These are phyloP conservation scores for Athelia sp. DNA, from an alignment of 1,284 basidiomycete genomes.

Conservation along the genomic window DNA sequence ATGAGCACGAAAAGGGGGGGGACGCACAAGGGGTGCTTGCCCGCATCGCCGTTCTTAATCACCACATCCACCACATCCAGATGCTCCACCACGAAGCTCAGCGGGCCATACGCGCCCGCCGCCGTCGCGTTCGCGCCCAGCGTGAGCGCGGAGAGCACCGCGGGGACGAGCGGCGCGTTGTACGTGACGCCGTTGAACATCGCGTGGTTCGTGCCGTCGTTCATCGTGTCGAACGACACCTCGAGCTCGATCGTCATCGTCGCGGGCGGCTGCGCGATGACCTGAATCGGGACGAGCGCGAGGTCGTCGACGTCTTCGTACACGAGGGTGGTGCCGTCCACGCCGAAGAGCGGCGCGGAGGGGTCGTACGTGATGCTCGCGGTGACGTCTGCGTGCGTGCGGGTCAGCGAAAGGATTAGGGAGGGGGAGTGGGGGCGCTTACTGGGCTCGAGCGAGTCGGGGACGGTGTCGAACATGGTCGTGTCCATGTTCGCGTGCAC, in stretches of 20 bases:
- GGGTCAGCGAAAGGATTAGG: background rate
- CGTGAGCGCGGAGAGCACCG: slow-evolving; percentile 70
- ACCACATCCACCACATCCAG: slow-evolving; percentile 77
- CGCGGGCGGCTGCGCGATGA: slow-evolving; percentile 32
- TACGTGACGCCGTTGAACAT: slow-evolving; percentile 74
- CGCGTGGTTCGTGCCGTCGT: slow-evolving; percentile 75
- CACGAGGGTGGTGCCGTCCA: slow-evolving; percentile 34
- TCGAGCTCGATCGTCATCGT: slow-evolving; percentile 53
- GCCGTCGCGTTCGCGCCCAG: slow-evolving; percentile 73
- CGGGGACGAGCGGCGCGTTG: slow-evolving; percentile 65
- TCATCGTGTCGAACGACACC: slow-evolving; percentile 66
- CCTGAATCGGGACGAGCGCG: slow-evolving; percentile 50
- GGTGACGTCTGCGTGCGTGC: slow-evolving; percentile 57
- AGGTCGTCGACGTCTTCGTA: slow-evolving; percentile 62
- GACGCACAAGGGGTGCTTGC: slow-evolving; percentile 77
- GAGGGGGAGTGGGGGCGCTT: slow-evolving; percentile 20
- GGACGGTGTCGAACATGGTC: slow-evolving; percentile 82
- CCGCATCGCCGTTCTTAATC: slow-evolving; percentile 74
- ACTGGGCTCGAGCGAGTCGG: slow-evolving; percentile 71
- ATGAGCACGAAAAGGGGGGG: background rate
- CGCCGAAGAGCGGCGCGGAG: slow-evolving; percentile 42
- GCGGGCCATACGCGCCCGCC: slow-evolving; percentile 70
- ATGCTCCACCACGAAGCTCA: slow-evolving; percentile 71
- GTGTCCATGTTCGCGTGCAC: slow-evolving; percentile 90
- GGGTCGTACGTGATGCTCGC: slow-evolving; percentile 66